phyloP scores from a whole-genome alignment of 2,329 filamentous ascomycete genomes.

The Fusarium mundagurra region DNA sequence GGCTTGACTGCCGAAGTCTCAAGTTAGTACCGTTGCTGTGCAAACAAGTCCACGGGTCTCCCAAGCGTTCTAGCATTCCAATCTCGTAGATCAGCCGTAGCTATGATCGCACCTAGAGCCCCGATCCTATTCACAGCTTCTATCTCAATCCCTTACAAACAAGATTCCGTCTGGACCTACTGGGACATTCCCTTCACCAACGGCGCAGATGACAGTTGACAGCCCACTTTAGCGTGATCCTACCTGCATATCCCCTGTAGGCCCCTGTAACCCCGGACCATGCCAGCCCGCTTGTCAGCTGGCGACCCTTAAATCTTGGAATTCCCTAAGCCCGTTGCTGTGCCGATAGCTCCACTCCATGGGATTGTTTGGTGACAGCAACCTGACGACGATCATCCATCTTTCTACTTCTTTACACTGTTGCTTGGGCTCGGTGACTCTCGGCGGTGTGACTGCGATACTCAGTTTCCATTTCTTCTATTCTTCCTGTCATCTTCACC shows the following conservation, averaged over 20 bases:
- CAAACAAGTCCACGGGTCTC: background rate
- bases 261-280: slow-evolving; percentile 17
- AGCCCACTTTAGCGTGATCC: slow-evolving; percentile 5
- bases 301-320: slow-evolving; percentile 22
- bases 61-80: background rate
- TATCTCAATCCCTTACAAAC: background rate
- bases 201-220: slow-evolving; percentile 8
- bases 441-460: background rate
- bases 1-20: background rate
- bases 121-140: background rate
- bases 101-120: background rate
- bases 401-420: slow-evolving; percentile 1
- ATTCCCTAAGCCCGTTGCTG: slow-evolving; percentile 18
- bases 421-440: slow-evolving; percentile 10
- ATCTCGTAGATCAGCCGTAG: background rate
- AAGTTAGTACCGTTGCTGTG: background rate
- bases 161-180: background rate
- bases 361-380: slow-evolving; percentile 17
- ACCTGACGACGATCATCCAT: background rate
- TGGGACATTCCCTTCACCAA: slow-evolving; percentile 11
- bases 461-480: slow-evolving; percentile 9
- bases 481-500: slow-evolving; percentile 13
- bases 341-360: slow-evolving; percentile 20
- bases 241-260: slow-evolving; percentile 12
- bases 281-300: slow-evolving; percentile 7